phyloP scores from a whole-genome alignment of 2,329 filamentous ascomycete genomes.

The Scedosporium aurantiacum region DNA sequence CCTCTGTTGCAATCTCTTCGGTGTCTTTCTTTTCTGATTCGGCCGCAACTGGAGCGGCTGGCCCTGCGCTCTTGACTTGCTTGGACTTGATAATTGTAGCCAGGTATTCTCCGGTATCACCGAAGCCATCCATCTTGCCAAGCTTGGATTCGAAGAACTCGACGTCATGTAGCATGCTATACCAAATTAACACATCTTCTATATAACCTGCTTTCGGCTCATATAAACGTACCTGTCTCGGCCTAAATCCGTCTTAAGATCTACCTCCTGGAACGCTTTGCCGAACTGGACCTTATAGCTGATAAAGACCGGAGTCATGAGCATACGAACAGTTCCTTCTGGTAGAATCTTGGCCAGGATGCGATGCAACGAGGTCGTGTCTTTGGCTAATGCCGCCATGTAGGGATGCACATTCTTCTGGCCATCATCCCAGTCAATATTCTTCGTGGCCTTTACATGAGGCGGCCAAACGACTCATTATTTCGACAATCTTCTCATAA shows the following conservation, averaged over 20 bases:
- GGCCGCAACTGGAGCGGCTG: too few relatives aligned
- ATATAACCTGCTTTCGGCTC: background rate
- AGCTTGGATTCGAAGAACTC: constrained; percentile 62
- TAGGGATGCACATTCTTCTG: constrained; percentile 46
- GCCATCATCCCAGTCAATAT: constrained; percentile 52
- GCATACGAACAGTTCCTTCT: constrained; percentile 64
- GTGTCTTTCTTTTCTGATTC: too few relatives aligned
- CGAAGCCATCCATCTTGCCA: constrained; percentile 68
- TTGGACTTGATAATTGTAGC: constrained; percentile 54
- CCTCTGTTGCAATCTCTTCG: too few relatives aligned
- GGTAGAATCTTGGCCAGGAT: constrained; percentile 74
- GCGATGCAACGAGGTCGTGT: constrained; percentile 73
- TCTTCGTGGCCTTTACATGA: constrained; percentile 65
- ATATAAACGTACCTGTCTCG: constrained; percentile 72
- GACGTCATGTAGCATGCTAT: constrained; percentile 65
- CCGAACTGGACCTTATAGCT: constrained; percentile 74
- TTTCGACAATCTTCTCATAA: constrained; percentile 85
- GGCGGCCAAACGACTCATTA: constrained; percentile 73
- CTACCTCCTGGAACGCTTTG: constrained; percentile 54
- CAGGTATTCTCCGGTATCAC: constrained; percentile 60
- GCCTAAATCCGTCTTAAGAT: constrained; percentile 54
- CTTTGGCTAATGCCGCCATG: constrained; percentile 79
- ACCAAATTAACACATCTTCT: background rate
- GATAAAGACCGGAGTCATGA: constrained; percentile 76
- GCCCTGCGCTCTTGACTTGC: constrained; percentile 28